Conservation (phyloP, 345 rosid species). For the Populus tremula region DNA sequence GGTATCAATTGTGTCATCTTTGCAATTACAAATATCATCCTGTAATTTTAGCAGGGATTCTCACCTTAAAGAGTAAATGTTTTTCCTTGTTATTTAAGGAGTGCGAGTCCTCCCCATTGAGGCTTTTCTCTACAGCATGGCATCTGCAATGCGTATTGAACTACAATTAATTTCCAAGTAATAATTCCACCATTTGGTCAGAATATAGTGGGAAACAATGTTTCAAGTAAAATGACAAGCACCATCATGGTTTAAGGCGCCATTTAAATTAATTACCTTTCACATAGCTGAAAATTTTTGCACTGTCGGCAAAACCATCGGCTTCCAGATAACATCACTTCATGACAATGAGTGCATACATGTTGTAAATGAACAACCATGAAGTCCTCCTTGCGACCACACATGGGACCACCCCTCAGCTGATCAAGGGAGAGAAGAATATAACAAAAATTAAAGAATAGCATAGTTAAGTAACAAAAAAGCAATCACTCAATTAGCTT, state of each 20-base stretch:
- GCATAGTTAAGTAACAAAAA: background rate
- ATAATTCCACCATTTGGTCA: background rate
- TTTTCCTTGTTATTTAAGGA: constrained; percentile 31
- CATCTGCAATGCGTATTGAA: constrained; percentile 38
- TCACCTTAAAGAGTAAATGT: constrained; percentile 56
- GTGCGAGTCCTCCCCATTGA: constrained; percentile 28
- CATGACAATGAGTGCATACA: constrained; percentile 48
- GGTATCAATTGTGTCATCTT: constrained; percentile 2
- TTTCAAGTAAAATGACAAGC: background rate
- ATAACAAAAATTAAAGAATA: constrained; percentile 13
- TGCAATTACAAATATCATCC: background rate
- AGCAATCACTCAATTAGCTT: background rate
- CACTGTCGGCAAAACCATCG: constrained; percentile 64
- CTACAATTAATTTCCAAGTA: background rate
- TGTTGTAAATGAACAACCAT: constrained; percentile 52
- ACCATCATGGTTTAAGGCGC: background rate
- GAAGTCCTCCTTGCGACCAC: constrained; percentile 51
- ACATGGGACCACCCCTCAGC: constrained; percentile 46
- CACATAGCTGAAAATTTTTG: constrained; percentile 64
- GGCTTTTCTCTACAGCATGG: constrained; percentile 34
- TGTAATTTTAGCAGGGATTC: constrained; percentile 1
- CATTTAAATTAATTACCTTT: constrained; percentile 34
- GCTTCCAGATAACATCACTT: constrained; percentile 43
- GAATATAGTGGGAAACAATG: background rate
- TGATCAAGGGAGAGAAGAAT: constrained; percentile 18